A percentile compares a stretch with the other conserved stretches of the same genome.
phyloP scores from a whole-genome alignment of 331 rosid species.

The Dryas integrifolia region DNA sequence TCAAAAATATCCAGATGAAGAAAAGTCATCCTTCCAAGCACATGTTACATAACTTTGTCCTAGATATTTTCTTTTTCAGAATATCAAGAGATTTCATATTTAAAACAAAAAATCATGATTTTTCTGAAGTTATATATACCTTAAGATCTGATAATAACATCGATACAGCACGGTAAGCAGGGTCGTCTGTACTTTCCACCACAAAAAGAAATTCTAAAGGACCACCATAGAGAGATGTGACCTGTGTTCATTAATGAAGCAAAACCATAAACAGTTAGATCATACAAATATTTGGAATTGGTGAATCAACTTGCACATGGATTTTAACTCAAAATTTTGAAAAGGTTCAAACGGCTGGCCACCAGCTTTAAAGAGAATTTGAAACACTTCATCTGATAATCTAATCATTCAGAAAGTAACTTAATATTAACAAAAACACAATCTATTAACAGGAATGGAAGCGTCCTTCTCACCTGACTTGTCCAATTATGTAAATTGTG shows the following conservation, averaged over 20 bases:
- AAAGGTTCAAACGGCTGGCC: background rate
- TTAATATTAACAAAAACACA: too few relatives aligned
- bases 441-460: background rate
- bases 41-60: background rate
- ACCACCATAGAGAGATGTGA: slow-evolving; percentile 96
- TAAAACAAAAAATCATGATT: background rate
- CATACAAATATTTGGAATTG: background rate
- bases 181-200: slow-evolving; percentile 87
- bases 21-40: background rate
- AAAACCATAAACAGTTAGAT: slow-evolving; percentile 19
- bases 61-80: background rate
- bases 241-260: slow-evolving; percentile 45
- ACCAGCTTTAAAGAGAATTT: background rate
- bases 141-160: slow-evolving; percentile 58
- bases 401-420: background rate
- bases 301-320: slow-evolving; percentile 15
- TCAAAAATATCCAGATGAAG: background rate
- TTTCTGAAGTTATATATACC: slow-evolving; percentile 40
- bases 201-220: slow-evolving; percentile 82
- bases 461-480: slow-evolving; percentile 65
- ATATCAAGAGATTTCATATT: background rate
- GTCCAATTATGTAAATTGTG: slow-evolving; percentile 96
- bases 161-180: slow-evolving; percentile 68
- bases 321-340: background rate
- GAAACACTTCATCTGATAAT: background rate